phyloP scores from a whole-genome alignment of 2,329 filamentous ascomycete species.

The Rhytidhysteron rufulum region DNA sequence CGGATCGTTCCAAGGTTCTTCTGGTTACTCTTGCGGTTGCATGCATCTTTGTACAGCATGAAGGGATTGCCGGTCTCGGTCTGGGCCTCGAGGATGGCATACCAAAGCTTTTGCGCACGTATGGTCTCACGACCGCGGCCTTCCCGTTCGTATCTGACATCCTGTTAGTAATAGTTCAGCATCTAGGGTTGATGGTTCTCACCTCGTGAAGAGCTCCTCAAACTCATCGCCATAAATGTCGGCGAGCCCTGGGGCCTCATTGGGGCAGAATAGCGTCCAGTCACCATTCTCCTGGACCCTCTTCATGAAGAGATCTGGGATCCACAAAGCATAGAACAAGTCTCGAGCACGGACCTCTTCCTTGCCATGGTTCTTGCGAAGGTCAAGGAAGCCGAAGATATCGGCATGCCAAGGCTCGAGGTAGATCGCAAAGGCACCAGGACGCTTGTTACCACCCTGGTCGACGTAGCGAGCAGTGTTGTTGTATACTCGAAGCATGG shows the following conservation, averaged over 20 bases:
- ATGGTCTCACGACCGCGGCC: constrained; percentile 85
- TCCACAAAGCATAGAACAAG: constrained; percentile 97
- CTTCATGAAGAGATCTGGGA: constrained; percentile 99
- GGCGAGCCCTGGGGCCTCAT: constrained; percentile 89
- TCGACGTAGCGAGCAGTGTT: constrained; percentile 99
- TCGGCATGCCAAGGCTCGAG: constrained; percentile 98
- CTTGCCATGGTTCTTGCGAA: constrained; percentile 99
- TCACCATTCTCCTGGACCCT: constrained; percentile 94
- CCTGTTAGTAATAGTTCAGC: not conserved
- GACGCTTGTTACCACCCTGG: constrained; percentile 98
- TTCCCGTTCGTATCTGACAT: constrained; percentile 72
- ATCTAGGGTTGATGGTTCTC: constrained; percentile 10
- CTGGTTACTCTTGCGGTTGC: constrained; percentile 99
- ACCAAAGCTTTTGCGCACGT: constrained; percentile 99
- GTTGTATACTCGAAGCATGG: constrained; percentile 98
- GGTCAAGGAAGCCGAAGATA: constrained; percentile 94
- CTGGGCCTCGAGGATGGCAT: constrained; percentile 95
- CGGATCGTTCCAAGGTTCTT: constrained; percentile 99
- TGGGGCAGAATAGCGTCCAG: constrained; percentile 98
- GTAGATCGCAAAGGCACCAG: constrained; percentile 97
- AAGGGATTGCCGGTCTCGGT: constrained; percentile 99
- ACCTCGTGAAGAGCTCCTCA: constrained; percentile 79
- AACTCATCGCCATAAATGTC: constrained; percentile 98
- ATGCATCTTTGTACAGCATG: constrained; percentile 99
- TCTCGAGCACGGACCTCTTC: constrained; percentile 96